phyloP scores from a whole-genome alignment of 495 filamentous ascomycete genomes.

The Hypomontagnella submonticulosa region DNA sequence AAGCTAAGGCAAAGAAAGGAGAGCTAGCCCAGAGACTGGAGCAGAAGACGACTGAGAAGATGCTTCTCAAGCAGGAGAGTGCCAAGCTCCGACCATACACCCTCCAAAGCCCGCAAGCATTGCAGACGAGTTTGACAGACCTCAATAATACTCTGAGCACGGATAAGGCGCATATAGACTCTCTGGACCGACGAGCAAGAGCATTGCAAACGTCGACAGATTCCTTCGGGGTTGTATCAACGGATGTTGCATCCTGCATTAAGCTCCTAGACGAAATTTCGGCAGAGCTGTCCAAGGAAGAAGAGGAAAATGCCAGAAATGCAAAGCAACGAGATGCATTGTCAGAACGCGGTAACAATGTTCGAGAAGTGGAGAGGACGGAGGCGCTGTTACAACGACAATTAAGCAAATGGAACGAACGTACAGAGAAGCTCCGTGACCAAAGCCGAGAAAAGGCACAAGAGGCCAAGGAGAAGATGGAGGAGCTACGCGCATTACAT shows the following conservation, averaged over 20 bases:
- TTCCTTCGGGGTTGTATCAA: constrained; percentile 82
- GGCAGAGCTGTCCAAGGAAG: constrained; percentile 84
- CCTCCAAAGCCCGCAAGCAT: constrained; percentile 81
- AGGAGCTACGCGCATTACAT: constrained; percentile 85
- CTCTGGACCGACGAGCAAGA: constrained; percentile 82
- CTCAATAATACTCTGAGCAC: constrained; percentile 76
- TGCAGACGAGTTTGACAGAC: constrained; percentile 84
- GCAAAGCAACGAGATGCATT: constrained; percentile 85
- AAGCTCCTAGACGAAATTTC: constrained; percentile 90
- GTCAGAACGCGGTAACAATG: constrained; percentile 84
- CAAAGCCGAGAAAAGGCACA: constrained; percentile 83
- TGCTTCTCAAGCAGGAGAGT: constrained; percentile 75
- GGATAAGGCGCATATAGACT: constrained; percentile 86
- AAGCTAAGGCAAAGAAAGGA: constrained; percentile 75
- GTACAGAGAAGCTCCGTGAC: constrained; percentile 81
- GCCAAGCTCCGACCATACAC: constrained; percentile 92
- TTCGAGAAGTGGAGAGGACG: constrained; percentile 87
- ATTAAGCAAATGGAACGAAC: constrained; percentile 81
- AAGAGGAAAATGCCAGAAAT: constrained; percentile 84
- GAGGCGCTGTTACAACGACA: constrained; percentile 87
- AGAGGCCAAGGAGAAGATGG: constrained; percentile 85
- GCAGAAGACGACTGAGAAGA: constrained; percentile 76
- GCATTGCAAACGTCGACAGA: constrained; percentile 93
- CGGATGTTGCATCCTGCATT: constrained; percentile 85
- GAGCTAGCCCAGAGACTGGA: constrained; percentile 77